Conservation (phyloP, 257 asterid genomes). For the Craterostigma plantagineum region DNA sequence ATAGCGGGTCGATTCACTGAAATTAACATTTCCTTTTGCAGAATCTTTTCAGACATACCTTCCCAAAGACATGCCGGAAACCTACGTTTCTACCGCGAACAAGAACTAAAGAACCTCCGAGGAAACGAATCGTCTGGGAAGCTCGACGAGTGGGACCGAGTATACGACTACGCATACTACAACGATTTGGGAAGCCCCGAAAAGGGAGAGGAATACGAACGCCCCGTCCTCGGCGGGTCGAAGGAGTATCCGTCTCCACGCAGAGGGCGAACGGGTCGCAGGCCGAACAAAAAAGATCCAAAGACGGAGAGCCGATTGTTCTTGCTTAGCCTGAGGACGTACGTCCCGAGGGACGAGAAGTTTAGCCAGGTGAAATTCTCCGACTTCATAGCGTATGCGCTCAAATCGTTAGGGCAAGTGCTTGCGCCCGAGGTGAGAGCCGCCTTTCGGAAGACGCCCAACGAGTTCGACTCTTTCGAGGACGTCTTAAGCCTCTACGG, state of each 20-base stretch:
- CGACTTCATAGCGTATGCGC: constrained; percentile 62
- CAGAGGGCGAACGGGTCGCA: constrained; percentile 66
- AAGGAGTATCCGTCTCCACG: constrained; percentile 67
- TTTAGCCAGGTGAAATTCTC: constrained; percentile 66
- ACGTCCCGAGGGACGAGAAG: constrained; percentile 67
- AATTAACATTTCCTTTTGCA: neutral
- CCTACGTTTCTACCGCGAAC: constrained; percentile 41
- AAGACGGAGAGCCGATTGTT: constrained; percentile 42
- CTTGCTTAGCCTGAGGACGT: constrained; percentile 34
- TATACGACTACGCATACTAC: constrained; percentile 73
- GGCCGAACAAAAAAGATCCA: constrained; percentile 59
- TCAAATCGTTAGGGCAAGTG: constrained; percentile 68
- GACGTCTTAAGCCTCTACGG: constrained; percentile 48
- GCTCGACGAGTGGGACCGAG: constrained; percentile 79
- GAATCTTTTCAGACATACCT: constrained; percentile 35
- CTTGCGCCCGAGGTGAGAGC: constrained; percentile 48
- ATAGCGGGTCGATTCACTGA: constrained; percentile 1
- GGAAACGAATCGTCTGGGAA: constrained; percentile 38
- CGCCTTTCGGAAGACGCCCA: constrained; percentile 43
- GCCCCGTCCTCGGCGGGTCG: constrained; percentile 67
- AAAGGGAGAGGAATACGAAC: constrained; percentile 34
- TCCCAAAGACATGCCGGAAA: constrained; percentile 47
- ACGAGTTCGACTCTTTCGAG: constrained; percentile 68
- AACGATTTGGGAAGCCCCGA: constrained; percentile 71
- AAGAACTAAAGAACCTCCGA: constrained; percentile 54